These are phyloP conservation scores for Apiotrichum mycotoxinovorans DNA, from an alignment of 1,284 basidiomycete species.

Conservation along the genomic window DNA sequence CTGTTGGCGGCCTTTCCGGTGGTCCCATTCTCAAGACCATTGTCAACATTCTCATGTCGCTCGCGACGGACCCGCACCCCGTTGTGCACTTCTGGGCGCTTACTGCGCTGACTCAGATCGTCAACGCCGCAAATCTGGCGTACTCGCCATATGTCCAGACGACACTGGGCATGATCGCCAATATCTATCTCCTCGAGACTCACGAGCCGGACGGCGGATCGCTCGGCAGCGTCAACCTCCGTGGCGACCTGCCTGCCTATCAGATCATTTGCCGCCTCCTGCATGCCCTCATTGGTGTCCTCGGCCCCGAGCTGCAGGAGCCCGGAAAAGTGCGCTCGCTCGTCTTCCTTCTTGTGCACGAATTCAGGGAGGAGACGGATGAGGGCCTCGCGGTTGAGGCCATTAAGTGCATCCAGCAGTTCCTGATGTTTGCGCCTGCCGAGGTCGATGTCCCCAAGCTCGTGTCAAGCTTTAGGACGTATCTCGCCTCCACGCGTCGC, in stretches of 20 bases:
- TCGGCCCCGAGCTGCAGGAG: constrained; percentile 94
- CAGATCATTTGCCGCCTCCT: constrained; percentile 87
- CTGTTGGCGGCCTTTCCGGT: constrained; percentile 89
- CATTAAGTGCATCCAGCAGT: constrained; percentile 92
- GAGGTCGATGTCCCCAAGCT: constrained; percentile 74
- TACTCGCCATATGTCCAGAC: constrained; percentile 85
- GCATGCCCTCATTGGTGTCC: constrained; percentile 86
- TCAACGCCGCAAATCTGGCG: constrained; percentile 86
- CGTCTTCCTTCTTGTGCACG: constrained; percentile 77
- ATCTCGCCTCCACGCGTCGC: constrained; percentile 72
- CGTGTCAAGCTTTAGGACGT: constrained; percentile 66
- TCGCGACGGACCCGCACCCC: constrained; percentile 93
- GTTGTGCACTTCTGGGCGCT: constrained; percentile 93
- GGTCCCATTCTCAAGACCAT: constrained; percentile 94
- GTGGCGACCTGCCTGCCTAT: constrained; percentile 86
- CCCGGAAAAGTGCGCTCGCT: constrained; percentile 73
- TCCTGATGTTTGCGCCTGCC: constrained; percentile 89
- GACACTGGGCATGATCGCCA: constrained; percentile 86
- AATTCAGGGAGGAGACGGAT: constrained; percentile 80
- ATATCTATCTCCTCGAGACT: constrained; percentile 82
- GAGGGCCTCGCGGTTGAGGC: constrained; percentile 88
- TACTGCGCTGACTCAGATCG: constrained; percentile 77
- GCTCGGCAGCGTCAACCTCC: constrained; percentile 74
- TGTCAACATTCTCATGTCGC: constrained; percentile 90
- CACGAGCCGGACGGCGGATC: constrained; percentile 94